phyloP scores from a whole-genome alignment of 1,284 basidiomycete species.

The Ustilago bromivora region DNA sequence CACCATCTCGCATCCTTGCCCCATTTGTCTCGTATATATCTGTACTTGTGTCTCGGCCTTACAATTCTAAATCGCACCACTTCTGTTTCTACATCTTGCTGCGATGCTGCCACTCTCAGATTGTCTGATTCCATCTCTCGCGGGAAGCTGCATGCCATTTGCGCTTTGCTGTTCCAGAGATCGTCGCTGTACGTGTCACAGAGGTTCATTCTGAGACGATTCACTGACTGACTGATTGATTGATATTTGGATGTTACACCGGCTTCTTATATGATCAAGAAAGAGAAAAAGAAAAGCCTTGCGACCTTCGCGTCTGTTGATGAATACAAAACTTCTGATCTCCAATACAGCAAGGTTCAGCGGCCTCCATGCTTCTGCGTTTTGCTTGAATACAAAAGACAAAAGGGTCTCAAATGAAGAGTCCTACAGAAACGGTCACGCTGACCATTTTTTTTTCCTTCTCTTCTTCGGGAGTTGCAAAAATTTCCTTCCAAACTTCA shows the following conservation, averaged over 20 bases:
- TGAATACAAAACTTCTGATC: conserved; percentile 5
- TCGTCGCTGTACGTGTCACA: too few species aligned
- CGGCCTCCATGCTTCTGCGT: neutral
- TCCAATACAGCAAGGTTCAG: neutral
- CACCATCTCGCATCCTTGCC: neutral
- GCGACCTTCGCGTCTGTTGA: neutral
- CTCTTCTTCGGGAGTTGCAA: neutral
- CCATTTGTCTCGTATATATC: conserved; percentile 28
- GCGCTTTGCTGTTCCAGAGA: too few species aligned
- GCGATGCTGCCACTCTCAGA: too few species aligned
- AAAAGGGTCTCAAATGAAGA: neutral
- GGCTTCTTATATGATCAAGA: neutral
- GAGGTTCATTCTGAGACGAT: neutral
- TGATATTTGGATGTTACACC: neutral
- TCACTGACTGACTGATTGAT: neutral
- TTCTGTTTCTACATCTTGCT: conserved; percentile 8
- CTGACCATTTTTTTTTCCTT: conserved; percentile 7
- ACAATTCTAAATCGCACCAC: conserved; percentile 30
- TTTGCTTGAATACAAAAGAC: conserved; percentile 16
- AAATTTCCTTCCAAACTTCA: conserved; percentile 9
- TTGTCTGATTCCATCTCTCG: too few species aligned
- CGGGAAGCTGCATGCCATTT: too few species aligned
- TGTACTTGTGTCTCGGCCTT: conserved; percentile 30
- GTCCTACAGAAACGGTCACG: conserved; percentile 11
- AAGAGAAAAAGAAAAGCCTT: neutral